Percentiles rank a stretch among this genome's conserved stretches.
phyloP scores from a whole-genome alignment of 2,329 filamentous ascomycete species.

The Ophiostoma tasmaniense region DNA sequence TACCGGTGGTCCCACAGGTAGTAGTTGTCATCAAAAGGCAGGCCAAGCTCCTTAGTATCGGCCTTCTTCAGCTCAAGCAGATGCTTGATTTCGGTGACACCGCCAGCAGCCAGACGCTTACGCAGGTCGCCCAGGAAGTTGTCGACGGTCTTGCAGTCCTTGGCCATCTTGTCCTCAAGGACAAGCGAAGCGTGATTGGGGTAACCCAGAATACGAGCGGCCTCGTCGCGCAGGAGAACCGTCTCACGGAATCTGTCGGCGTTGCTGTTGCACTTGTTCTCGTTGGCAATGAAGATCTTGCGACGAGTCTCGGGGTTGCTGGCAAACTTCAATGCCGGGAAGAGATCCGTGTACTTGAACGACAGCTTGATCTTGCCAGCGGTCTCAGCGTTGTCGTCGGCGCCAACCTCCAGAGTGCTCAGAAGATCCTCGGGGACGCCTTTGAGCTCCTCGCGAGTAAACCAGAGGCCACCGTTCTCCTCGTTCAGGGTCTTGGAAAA shows the following conservation, averaged over 20 bases:
- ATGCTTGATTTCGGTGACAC: conserved; percentile 59
- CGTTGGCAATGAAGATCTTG: conserved; percentile 63
- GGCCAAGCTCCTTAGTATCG: conserved; percentile 51
- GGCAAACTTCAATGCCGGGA: conserved; percentile 70
- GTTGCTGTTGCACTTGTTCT: conserved; percentile 75
- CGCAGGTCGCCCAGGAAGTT: conserved; percentile 65
- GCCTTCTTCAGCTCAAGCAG: conserved; percentile 67
- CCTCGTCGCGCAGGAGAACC: conserved; percentile 67
- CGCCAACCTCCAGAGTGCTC: conserved; percentile 61
- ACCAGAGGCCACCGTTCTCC: conserved; percentile 74
- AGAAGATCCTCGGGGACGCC: conserved; percentile 67
- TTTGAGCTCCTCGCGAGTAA: conserved; percentile 62
- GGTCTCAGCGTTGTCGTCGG: conserved; percentile 50
- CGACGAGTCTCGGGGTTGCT: conserved; percentile 59
- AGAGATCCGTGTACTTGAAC: conserved; percentile 78
- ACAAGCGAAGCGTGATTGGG: conserved; percentile 66
- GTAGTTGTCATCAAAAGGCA: conserved; percentile 58
- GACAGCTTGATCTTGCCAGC: conserved; percentile 64
- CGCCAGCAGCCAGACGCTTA: conserved; percentile 57
- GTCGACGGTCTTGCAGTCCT: conserved; percentile 62
- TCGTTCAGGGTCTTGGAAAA: conserved; percentile 78
- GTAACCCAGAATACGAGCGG: conserved; percentile 68
- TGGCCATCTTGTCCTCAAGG: conserved; percentile 81
- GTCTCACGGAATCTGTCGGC: conserved; percentile 66
- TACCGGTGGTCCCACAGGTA: conserved; percentile 78